Evolutionary conservation across 192 early-diverging fungal genomes (phyloP), one percentile per base, ranked within the genome.

Genomic region (Kickxella alabastrina): DNA sequence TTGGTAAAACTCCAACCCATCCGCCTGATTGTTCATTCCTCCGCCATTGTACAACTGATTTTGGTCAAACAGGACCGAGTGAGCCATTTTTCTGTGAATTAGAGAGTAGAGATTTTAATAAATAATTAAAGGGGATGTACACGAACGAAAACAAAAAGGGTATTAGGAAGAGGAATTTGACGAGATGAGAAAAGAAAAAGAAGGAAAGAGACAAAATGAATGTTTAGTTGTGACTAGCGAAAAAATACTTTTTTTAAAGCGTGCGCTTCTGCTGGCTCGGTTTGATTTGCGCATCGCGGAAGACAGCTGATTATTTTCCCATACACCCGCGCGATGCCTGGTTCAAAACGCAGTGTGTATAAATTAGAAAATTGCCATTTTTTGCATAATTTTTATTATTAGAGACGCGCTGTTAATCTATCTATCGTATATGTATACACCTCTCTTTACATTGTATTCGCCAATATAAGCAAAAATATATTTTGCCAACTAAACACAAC

Each of bases 21-120:
- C 71, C 17, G 47, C 34, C 22, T 53, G 65, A 15, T 43, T 48
- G 51, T n/a, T n/a, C n/a, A n/a, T n/a, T n/a, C 48, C 40, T 15
- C 54, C 41, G 19, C 26, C n/a, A 18, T 13, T 28, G 31, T 75
- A 75, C 39, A 49, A 26, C 37, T 68, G 65, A 39, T 64, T 61
- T 53, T 75, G 72, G 32, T 68, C 72, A 24, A 75, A 75, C n/a
- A 75, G 35, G 14, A 75, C 72, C 27, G 72, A 75, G 64, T 75
- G 72, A 14, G 72, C 72, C 72, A 75, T 75, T 22, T 51, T 51
- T 28, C 15, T 24, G 39, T 41, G 9, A 7, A 8, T 34, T 25
- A n/a, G 25, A 15, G 10, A 12, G 4, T 7, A n/a, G n/a, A n/a
- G n/a, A n/a, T n/a, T n/a, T n/a, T n/a, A n/a, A n/a, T n/a, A n/a